phyloP scores from a whole-genome alignment of 441 rosid genomes.

The Breynia disticha region DNA sequence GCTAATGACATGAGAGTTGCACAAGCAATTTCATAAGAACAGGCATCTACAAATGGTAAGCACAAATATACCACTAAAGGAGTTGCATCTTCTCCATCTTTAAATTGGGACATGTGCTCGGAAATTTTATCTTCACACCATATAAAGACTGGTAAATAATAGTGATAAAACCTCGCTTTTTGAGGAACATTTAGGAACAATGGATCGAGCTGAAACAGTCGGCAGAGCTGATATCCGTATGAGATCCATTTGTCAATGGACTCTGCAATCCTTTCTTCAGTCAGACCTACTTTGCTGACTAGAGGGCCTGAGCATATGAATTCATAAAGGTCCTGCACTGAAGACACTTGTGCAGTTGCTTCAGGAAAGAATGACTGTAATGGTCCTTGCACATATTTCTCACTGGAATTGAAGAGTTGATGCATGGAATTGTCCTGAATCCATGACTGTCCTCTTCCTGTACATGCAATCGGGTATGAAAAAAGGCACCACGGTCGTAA shows the following conservation, averaged over 20 bases:
- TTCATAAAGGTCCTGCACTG: slow-evolving; percentile 61
- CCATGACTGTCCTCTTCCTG: slow-evolving; percentile 53
- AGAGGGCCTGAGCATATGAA: slow-evolving; percentile 90
- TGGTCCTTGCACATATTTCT: slow-evolving; percentile 17
- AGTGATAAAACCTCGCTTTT: slow-evolving; percentile 79
- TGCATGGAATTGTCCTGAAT: slow-evolving; percentile 33
- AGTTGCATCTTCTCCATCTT: slow-evolving; percentile 61
- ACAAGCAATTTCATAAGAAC: slow-evolving; percentile 5
- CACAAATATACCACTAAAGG: slow-evolving; percentile 66
- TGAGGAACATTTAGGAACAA: slow-evolving; percentile 54
- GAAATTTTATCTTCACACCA: slow-evolving; percentile 86
- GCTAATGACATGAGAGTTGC: slow-evolving; percentile 1
- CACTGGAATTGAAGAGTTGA: slow-evolving; percentile 14
- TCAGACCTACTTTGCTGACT: slow-evolving; percentile 46
- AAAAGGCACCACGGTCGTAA: not conserved
- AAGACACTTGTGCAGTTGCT: slow-evolving; percentile 52
- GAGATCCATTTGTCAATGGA: slow-evolving; percentile 73
- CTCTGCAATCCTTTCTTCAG: slow-evolving; percentile 50
- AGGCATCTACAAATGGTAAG: slow-evolving; percentile 4
- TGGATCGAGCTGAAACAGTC: slow-evolving; percentile 64
- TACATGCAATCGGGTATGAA: slow-evolving; percentile 6
- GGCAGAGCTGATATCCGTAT: slow-evolving; percentile 52
- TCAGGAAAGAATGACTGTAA: slow-evolving; percentile 32
- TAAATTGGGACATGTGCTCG: slow-evolving; percentile 41
- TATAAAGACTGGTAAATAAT: slow-evolving; percentile 75